Conservation (phyloP, 495 filamentous ascomycete species). For the Xylaria cubensis region DNA sequence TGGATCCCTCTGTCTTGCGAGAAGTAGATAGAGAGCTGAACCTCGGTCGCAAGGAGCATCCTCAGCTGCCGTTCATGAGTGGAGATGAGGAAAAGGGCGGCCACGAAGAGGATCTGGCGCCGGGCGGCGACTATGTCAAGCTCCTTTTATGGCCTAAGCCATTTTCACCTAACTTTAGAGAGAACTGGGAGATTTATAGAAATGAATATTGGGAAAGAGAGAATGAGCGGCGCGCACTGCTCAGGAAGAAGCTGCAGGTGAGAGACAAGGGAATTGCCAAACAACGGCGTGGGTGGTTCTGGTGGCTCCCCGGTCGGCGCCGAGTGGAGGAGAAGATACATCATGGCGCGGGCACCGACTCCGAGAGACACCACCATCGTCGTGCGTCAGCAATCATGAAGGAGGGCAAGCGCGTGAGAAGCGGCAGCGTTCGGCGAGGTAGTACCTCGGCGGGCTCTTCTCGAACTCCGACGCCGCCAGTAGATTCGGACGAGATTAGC, state of each 20-base stretch:
- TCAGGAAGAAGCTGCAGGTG: slow-evolving; percentile 71
- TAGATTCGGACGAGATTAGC: slow-evolving; percentile 51
- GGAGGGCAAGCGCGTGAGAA: slow-evolving; percentile 55
- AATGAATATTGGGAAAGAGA: slow-evolving; percentile 96
- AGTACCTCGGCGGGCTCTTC: slow-evolving; percentile 54
- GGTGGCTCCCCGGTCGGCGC: slow-evolving; percentile 70
- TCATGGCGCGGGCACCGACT: slow-evolving; percentile 31
- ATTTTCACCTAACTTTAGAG: slow-evolving; percentile 92
- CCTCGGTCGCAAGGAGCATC: slow-evolving; percentile 47
- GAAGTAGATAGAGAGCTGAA: slow-evolving; percentile 59
- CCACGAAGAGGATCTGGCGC: slow-evolving; percentile 83
- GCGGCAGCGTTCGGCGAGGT: slow-evolving; percentile 55
- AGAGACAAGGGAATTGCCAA: slow-evolving; percentile 69
- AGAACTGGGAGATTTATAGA: slow-evolving; percentile 95
- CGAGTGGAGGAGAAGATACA: slow-evolving; percentile 41
- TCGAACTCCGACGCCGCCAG: slow-evolving; percentile 56
- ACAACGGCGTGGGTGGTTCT: slow-evolving; percentile 77
- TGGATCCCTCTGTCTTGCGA: slow-evolving; percentile 61
- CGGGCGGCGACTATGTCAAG: slow-evolving; percentile 89
- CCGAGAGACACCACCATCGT: slow-evolving; percentile 44
- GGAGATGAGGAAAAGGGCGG: slow-evolving; percentile 60
- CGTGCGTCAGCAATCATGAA: slow-evolving; percentile 47
- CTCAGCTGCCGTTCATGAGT: slow-evolving; percentile 48
- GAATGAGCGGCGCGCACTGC: slow-evolving; percentile 81
- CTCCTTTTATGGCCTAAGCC: slow-evolving; percentile 91